Base-by-base conservation (phyloP, 371 early-diverging fungal genomes). In the Agmasoma carcini region DNA sequence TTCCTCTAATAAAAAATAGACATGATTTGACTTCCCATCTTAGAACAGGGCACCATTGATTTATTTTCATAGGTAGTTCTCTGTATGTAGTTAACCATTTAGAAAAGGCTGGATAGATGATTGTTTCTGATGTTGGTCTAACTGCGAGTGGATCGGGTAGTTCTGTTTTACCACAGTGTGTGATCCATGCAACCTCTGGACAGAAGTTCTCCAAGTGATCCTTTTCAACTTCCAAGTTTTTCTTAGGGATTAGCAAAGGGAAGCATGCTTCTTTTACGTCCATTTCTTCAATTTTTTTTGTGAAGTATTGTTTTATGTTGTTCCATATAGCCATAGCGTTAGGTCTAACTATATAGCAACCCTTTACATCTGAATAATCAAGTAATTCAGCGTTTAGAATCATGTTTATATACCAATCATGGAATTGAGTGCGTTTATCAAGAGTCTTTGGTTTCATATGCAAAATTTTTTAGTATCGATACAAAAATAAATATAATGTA, bases 21-120 rank as follows among this genome's bases (percentile, higher is more conserved):
- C 96, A 92, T 72, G 92, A 84, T 79, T 94, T 95, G 77, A 96
- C 91, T 79, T 98, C 99, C 99, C 99, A 98, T 63, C 99, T 83
- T 37, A 98, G 90, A 55, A 96, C 94, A 70, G 88, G 91, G 79
- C 93, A 92, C 99, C 97, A 98, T 79, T 98, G 99, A 79, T 98
- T 98, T 54, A 95, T 71, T 66, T 90, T 82, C 51, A 96, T 77
- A 34, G 99, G 99, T 46, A 98, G 80, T 77, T 98, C 97, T 70
- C 96, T 86, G 76, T 95, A 87, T 66, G 86, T 87, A 49, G 85
- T 84, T 58, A 98, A 83, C 99, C 97, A 98, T 70, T 91, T 90
- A 57, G 92, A 81, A 72, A 87, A 96, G 73, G 85, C 86, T 48
- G 99, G 99, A 75, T 98, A 96, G 86, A 98, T 96, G 69, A 95